Evolutionary conservation across 192 early-diverging fungal species (phyloP), one percentile per base, ranked within the genome.

Genomic region (Coemansia sp.): DNA sequence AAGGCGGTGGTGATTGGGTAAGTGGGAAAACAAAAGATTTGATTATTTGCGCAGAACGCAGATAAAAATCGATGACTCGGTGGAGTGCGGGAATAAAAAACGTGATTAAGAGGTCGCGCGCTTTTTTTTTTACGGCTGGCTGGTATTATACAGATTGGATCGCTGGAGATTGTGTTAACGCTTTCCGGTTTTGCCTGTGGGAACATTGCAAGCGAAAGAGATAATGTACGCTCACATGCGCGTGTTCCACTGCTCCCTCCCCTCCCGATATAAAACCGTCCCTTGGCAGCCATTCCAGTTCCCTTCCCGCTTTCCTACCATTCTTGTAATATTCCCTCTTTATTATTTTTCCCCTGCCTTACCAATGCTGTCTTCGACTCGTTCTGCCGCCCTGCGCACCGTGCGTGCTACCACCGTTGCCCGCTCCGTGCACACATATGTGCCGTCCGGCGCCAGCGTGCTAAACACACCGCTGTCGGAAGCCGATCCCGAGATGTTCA

Each of bases 401-500:
- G 3, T 11, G 46, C 22, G 27, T 21, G 21, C 15, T 21, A 22
- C 46, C 46, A 21, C 46, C n/a, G 46, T 21, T 47, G 17, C 45
- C 22, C 33, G 43, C 14, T 25, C 53, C 25, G n/a, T 51, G 64
- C 64, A 54, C 49, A 58, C 54, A 21, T 59, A 59, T 40, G 55
- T 55, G 24, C 48, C 59, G 19, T 64, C 66, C 33, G 42, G 50
- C 12, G 49, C 47, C 44, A 75, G 72, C 59, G 73, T 77, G 40
- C 83, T 98, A 52, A 96, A 95, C 83, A 62, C 81, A 49, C 81
- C 83, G 40, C 78, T 98, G 55, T 73, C 81, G 19, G 78, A 87
- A 46, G 83, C 71, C 22, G 96, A 99, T 71, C 90, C 93, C 8
- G 93, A 94, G 66, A 86, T 99, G 79, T 89, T 82, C 65, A 81